A percentile compares a stretch with the other conserved stretches of the same genome.
phyloP scores from a whole-genome alignment of 768 basidiomycete genomes.

The Pisolithus marmoratus region DNA sequence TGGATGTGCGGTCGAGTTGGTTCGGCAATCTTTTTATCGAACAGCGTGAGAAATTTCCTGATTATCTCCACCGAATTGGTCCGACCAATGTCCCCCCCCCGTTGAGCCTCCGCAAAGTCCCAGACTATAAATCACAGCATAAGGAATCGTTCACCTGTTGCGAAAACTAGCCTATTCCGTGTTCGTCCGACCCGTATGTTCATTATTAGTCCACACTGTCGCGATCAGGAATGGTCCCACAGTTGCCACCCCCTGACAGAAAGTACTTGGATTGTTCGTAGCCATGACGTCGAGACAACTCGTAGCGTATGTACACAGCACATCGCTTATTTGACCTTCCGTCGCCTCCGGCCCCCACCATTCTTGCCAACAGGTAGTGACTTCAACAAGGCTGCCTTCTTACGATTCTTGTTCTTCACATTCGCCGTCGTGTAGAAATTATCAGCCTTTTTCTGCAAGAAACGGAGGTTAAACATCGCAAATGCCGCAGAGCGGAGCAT shows the following conservation, averaged over 20 bases:
- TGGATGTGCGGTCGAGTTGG: conserved; percentile 8
- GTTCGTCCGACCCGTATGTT: conserved; percentile 8
- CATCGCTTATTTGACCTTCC: conserved; percentile 4
- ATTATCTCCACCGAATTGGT: conserved; percentile 28
- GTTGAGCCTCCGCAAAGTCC: not conserved
- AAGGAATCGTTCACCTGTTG: too few species aligned
- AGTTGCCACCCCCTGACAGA: too few species aligned
- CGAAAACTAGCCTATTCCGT: not conserved
- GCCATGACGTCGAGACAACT: too few species aligned
- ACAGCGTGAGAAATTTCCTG: conserved; percentile 28
- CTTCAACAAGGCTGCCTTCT: conserved; percentile 56
- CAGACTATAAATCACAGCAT: not conserved
- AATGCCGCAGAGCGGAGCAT: not conserved
- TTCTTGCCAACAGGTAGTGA: conserved; percentile 50
- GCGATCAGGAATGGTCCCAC: too few species aligned
- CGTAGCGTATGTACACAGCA: conserved; percentile 11
- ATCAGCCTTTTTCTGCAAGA: conserved; percentile 67
- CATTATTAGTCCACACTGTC: too few species aligned
- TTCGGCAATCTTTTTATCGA: conserved; percentile 18
- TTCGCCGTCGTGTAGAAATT: conserved; percentile 87
- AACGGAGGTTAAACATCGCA: conserved; percentile 6
- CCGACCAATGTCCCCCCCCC: not conserved
- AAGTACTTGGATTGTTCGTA: too few species aligned
- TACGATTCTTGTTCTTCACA: conserved; percentile 82
- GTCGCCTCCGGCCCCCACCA: conserved; percentile 35